phyloP scores from a whole-genome alignment of 306 rosid genomes.

The Cicer pinnatifidum region DNA sequence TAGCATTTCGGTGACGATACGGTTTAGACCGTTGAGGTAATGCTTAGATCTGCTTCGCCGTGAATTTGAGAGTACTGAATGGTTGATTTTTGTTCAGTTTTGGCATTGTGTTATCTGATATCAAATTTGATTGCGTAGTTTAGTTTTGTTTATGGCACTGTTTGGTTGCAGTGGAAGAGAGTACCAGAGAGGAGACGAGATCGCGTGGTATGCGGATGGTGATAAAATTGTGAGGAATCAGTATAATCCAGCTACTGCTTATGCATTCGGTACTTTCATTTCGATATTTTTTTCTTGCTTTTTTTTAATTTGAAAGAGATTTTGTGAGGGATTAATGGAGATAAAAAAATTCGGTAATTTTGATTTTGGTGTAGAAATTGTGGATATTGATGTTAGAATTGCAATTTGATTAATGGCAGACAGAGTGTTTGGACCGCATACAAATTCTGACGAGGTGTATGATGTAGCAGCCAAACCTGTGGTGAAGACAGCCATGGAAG shows the following conservation, averaged over 20 bases:
- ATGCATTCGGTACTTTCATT: conserved; percentile 78
- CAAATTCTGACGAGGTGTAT: conserved; percentile 77
- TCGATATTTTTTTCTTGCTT: neutral
- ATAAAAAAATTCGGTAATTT: neutral
- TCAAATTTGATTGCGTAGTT: conserved; percentile 49
- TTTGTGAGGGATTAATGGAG: conserved; percentile 27
- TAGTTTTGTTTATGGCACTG: conserved; percentile 36
- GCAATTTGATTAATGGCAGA: conserved; percentile 66
- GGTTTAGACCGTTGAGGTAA: conserved; percentile 98
- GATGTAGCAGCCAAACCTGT: conserved; percentile 97
- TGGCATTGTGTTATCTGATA: conserved; percentile 37
- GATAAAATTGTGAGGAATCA: conserved; percentile 86
- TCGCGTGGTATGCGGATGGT: conserved; percentile 96
- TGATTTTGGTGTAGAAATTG: conserved; percentile 36
- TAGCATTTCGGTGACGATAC: conserved; percentile 94
- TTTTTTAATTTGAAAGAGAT: neutral
- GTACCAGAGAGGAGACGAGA: conserved; percentile 90
- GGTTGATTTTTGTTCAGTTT: conserved; percentile 12
- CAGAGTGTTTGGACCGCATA: conserved; percentile 87
- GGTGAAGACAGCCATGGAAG: conserved; percentile 95
- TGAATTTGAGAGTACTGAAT: conserved; percentile 35
- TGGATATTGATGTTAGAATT: conserved; percentile 44
- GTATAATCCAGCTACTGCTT: conserved; percentile 84
- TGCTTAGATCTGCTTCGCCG: conserved; percentile 61
- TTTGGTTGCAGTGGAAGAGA: conserved; percentile 84